These are phyloP conservation scores for Nicotiana undulata DNA, from an alignment of 257 asterid genomes.

Conservation along the genomic window DNA sequence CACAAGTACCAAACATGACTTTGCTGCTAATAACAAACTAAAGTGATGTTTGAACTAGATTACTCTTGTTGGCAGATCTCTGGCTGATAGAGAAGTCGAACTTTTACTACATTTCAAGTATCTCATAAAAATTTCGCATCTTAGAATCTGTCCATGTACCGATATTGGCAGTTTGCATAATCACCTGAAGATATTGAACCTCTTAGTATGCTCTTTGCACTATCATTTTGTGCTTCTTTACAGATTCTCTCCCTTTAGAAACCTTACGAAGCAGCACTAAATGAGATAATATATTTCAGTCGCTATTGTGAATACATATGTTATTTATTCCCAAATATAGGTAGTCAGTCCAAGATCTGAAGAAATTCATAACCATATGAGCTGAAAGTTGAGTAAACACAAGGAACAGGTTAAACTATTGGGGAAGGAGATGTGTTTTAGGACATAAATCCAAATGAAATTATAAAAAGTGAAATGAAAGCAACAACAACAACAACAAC, in stretches of 20 bases:
- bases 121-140: not conserved
- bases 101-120: not conserved
- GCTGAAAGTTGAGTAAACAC: not conserved
- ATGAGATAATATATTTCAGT: not conserved
- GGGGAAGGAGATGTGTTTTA: not conserved
- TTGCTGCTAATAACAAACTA: not conserved
- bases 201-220: not conserved
- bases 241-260: not conserved
- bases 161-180: not conserved
- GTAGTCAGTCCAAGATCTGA: not conserved
- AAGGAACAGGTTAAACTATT: not conserved
- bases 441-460: not conserved
- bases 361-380: not conserved
- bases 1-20: not conserved
- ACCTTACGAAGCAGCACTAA: not conserved
- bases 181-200: not conserved
- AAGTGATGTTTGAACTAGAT: not conserved
- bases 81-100: not conserved
- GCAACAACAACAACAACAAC: no score
- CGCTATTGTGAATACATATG: not conserved
- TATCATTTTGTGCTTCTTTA: not conserved
- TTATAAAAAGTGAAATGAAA: not conserved
- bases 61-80: not conserved
- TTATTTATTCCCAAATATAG: not conserved
- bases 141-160: not conserved